A percentile compares a stretch with the other conserved stretches of the same genome.
Conservation (phyloP, 1,139 yeast genomes). For the Insectozyma bohioensis region DNA sequence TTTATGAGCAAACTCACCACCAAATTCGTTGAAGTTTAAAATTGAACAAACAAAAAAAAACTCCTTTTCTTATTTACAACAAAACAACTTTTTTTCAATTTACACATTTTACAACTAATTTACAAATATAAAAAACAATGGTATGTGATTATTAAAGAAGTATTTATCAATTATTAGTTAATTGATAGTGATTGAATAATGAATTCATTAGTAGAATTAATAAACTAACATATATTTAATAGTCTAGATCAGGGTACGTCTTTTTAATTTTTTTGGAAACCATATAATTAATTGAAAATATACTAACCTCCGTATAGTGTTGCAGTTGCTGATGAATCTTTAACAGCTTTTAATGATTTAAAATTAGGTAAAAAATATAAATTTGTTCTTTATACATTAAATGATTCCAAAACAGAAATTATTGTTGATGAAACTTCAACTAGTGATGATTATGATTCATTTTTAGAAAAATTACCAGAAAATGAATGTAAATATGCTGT, state of each 20-base stretch:
- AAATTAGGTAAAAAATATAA: constrained; percentile 91
- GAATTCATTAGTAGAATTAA: too few relatives aligned
- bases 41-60: too few relatives aligned
- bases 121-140: too few relatives aligned
- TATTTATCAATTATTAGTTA: too few relatives aligned
- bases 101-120: too few relatives aligned
- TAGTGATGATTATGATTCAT: constrained; percentile 73
- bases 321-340: constrained; percentile 92
- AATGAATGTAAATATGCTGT: constrained; percentile 95
- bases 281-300: too few relatives aligned
- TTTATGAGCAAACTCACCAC: too few relatives aligned
- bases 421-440: constrained; percentile 83
- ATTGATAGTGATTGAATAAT: too few relatives aligned
- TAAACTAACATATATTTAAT: constrained; percentile 17
- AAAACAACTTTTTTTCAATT: too few relatives aligned
- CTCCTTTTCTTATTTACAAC: too few relatives aligned
- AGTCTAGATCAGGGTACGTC: constrained; percentile 74
- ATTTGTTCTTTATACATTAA: constrained; percentile 77
- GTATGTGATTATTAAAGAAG: too few relatives aligned
- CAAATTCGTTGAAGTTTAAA: too few relatives aligned
- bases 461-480: constrained; percentile 88
- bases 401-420: constrained; percentile 84
- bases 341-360: constrained; percentile 90
- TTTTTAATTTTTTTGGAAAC: not conserved
- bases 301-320: constrained; percentile 55